These are phyloP conservation scores for Phytophthora tubulina DNA, from an alignment of 352 stramenopile species.

Conservation along the genomic window DNA sequence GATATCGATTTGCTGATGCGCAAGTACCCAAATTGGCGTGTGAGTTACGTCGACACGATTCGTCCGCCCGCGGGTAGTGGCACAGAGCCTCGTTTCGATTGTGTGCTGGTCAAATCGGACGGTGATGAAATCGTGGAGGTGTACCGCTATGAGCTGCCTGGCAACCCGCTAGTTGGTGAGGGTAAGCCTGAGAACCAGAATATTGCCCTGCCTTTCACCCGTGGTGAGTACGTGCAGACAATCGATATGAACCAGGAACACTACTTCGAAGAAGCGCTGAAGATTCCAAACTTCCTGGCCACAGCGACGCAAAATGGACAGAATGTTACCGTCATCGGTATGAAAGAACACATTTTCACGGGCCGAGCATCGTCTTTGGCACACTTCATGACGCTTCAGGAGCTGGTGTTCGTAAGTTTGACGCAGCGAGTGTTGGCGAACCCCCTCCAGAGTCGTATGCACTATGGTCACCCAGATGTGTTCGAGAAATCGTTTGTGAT, in stretches of 20 bases:
- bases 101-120: slow-evolving; percentile 85
- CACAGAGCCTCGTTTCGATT: slow-evolving; percentile 80
- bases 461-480: slow-evolving; percentile 91
- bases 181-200: slow-evolving; percentile 92
- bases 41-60: slow-evolving; percentile 91
- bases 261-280: slow-evolving; percentile 91
- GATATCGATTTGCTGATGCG: slow-evolving; percentile 98
- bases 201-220: slow-evolving; percentile 85
- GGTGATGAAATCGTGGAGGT: slow-evolving; percentile 90
- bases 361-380: slow-evolving; percentile 84
- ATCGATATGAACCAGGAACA: slow-evolving; percentile 94
- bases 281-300: slow-evolving; percentile 90
- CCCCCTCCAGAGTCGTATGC: slow-evolving; percentile 81
- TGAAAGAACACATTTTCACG: slow-evolving; percentile 93
- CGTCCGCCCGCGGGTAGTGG: slow-evolving; percentile 70
- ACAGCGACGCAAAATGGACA: slow-evolving; percentile 72
- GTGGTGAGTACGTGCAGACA: slow-evolving; percentile 89
- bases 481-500: slow-evolving; percentile 92
- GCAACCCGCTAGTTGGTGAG: slow-evolving; percentile 85
- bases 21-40: slow-evolving; percentile 95
- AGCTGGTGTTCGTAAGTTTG: slow-evolving; percentile 90
- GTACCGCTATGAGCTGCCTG: slow-evolving; percentile 88
- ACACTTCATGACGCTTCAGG: slow-evolving; percentile 90
- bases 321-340: slow-evolving; percentile 87
- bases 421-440: slow-evolving; percentile 85